Conservation (phyloP, 1,139 yeast species). For the Saccharomycopsis hybrid region DNA sequence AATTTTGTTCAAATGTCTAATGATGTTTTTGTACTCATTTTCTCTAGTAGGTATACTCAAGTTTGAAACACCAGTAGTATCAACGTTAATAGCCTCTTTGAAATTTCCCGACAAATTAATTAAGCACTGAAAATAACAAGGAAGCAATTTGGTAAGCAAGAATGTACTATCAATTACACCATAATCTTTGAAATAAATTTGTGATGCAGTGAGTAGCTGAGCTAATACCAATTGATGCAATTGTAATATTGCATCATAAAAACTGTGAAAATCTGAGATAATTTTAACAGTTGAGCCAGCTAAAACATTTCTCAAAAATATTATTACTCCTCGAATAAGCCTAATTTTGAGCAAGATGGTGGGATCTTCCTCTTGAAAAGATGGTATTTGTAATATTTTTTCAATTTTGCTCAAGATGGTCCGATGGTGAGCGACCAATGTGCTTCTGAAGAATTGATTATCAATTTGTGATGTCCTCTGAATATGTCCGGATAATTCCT, state of each 20-base stretch:
- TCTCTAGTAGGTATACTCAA: slow-evolving; percentile 2
- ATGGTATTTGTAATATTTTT: too few species aligned
- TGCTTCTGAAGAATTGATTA: too few species aligned
- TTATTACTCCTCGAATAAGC: slow-evolving; percentile 15
- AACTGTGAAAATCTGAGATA: neutral
- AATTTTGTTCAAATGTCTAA: neutral
- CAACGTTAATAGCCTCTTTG: neutral
- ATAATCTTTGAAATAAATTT: neutral
- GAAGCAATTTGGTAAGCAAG: slow-evolving; percentile 3
- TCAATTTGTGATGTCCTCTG: too few species aligned
- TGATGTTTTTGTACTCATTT: neutral
- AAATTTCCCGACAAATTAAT: slow-evolving; percentile 14
- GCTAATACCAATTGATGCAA: slow-evolving; percentile 1
- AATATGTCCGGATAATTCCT: too few species aligned
- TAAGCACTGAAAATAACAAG: slow-evolving; percentile 15
- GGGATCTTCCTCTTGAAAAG: too few species aligned
- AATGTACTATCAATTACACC: neutral
- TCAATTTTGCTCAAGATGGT: too few species aligned
- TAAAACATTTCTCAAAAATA: slow-evolving; percentile 15
- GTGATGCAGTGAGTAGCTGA: neutral
- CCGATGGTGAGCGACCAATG: too few species aligned
- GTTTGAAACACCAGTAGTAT: slow-evolving; percentile 11
- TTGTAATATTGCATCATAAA: slow-evolving; percentile 2
- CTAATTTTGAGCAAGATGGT: slow-evolving; percentile 8
- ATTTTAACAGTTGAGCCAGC: slow-evolving; percentile 6